A percentile compares a stretch with the other conserved stretches of the same genome.
Conservation (phyloP, 306 rosid species). For the Bauhinia variegata region DNA sequence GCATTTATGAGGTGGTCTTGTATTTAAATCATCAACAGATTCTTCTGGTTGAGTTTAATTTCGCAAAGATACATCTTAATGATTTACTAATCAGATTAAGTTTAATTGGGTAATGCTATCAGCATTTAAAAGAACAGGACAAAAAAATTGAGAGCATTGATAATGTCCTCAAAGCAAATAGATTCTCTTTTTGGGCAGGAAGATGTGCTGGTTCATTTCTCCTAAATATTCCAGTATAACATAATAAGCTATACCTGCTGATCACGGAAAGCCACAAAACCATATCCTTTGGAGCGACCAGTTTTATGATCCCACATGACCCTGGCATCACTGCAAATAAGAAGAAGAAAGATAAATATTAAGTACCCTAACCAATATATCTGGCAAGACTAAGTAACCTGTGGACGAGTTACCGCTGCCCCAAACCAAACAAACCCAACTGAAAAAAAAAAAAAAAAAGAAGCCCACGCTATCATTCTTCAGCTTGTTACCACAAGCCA, state of each 20-base stretch:
- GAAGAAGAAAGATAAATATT: slow-evolving; percentile 25
- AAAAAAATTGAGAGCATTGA: slow-evolving; percentile 7
- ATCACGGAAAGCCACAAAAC: slow-evolving; percentile 67
- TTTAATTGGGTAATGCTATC: slow-evolving; percentile 10
- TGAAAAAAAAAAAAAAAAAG: too few relatives aligned
- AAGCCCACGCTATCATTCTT: too few relatives aligned
- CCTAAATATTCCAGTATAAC: slow-evolving; percentile 23
- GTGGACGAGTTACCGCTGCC: slow-evolving; percentile 16
- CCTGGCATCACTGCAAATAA: slow-evolving; percentile 62
- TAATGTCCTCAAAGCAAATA: not conserved
- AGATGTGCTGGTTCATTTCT: slow-evolving; percentile 15
- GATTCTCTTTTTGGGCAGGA: slow-evolving; percentile 1
- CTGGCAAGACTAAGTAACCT: slow-evolving; percentile 24
- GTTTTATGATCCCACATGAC: slow-evolving; percentile 80
- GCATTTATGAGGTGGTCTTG: not conserved
- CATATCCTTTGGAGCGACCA: slow-evolving; percentile 70
- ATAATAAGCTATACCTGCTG: slow-evolving; percentile 60
- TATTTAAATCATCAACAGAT: slow-evolving; percentile 5
- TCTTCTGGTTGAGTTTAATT: slow-evolving; percentile 17
- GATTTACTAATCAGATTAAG: slow-evolving; percentile 4
- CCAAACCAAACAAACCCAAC: not conserved
- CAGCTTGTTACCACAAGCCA: not conserved
- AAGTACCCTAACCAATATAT: slow-evolving; percentile 42
- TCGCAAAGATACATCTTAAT: slow-evolving; percentile 13
- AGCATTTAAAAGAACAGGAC: slow-evolving; percentile 7